These are phyloP conservation scores for Leishmania gerbilli DNA, from an alignment of 208 protist species.

Conservation along the genomic window DNA sequence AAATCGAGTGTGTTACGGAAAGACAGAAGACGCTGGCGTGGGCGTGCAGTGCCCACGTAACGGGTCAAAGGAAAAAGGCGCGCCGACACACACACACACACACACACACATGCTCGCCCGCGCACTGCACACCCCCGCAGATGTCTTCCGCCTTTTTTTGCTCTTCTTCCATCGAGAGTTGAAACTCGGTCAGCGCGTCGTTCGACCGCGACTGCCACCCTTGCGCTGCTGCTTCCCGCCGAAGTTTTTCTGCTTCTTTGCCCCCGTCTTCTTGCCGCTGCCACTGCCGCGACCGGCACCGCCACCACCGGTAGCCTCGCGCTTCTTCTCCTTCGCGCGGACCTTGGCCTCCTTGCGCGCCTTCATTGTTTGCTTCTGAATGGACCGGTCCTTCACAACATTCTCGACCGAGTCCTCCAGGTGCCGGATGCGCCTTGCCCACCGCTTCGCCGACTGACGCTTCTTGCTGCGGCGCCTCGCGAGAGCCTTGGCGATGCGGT, in stretches of 20 bases:
- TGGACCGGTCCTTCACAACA: conserved; percentile 60
- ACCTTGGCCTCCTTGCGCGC: conserved; percentile 33
- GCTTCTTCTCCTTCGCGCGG: conserved; percentile 34
- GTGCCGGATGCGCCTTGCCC: conserved; percentile 62
- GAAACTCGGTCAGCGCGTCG: conserved; percentile 7
- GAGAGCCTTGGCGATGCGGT: conserved; percentile 60
- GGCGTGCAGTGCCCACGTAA: not conserved
- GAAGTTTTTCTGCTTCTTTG: conserved; percentile 15
- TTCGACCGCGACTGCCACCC: not conserved
- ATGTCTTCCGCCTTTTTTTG: not conserved
- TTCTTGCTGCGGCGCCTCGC: conserved; percentile 80
- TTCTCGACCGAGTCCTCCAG: conserved; percentile 76
- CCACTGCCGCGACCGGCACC: not conserved
- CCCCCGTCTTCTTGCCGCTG: conserved; percentile 10
- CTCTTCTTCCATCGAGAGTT: not conserved
- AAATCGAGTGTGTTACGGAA: not conserved
- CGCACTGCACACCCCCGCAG: not conserved
- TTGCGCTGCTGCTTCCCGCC: conserved; percentile 16
- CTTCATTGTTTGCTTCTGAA: conserved; percentile 39
- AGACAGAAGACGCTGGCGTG: not conserved
- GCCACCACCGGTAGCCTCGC: not conserved
- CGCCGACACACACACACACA: not conserved
- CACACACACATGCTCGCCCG: not conserved
- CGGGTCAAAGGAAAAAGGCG: too few species aligned
- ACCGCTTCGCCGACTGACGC: conserved; percentile 77